Conservation (phyloP, 2,329 filamentous ascomycete species). For the Aspergillus fumigatus region DNA sequence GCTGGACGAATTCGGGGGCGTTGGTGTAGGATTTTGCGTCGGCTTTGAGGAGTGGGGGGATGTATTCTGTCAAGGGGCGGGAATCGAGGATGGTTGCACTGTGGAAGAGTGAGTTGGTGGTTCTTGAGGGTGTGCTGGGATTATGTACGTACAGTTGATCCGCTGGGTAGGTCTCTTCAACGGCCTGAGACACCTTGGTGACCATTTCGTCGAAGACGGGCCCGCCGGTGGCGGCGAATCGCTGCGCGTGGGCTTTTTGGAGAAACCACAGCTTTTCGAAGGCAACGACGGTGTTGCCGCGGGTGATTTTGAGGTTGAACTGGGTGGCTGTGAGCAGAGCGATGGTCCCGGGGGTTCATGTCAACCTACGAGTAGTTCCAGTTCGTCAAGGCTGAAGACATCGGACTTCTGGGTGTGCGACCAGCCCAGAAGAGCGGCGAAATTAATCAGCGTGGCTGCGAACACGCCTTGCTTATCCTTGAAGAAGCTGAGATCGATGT, state of each 20-base stretch:
- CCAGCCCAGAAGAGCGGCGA: constrained; percentile 82
- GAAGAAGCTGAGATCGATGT: constrained; percentile 57
- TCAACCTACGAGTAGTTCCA: constrained; percentile 60
- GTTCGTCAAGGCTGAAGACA: constrained; percentile 64
- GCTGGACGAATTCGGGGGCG: constrained; percentile 51
- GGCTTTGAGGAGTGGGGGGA: constrained; percentile 48
- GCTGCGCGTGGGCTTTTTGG: constrained; percentile 64
- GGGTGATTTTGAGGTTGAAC: constrained; percentile 85
- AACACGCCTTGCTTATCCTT: constrained; percentile 55
- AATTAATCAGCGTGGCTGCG: constrained; percentile 67
- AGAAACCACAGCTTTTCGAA: constrained; percentile 76
- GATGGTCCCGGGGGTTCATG: background rate
- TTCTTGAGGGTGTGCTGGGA: background rate
- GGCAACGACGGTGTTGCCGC: constrained; percentile 80
- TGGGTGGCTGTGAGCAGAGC: constrained; percentile 26
- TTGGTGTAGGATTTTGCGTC: constrained; percentile 57
- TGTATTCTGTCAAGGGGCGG: constrained; percentile 43
- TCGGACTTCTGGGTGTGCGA: constrained; percentile 65
- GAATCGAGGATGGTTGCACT: constrained; percentile 27
- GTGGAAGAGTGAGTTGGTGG: constrained; percentile 3
- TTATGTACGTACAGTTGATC: constrained; percentile 27
- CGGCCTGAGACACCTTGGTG: constrained; percentile 26
- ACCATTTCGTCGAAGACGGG: constrained; percentile 39
- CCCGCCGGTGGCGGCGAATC: constrained; percentile 44
- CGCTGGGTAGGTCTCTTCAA: constrained; percentile 17